Evolutionary conservation across 805 yeast genomes (phyloP).

Genomic region (Candida pini): DNA sequence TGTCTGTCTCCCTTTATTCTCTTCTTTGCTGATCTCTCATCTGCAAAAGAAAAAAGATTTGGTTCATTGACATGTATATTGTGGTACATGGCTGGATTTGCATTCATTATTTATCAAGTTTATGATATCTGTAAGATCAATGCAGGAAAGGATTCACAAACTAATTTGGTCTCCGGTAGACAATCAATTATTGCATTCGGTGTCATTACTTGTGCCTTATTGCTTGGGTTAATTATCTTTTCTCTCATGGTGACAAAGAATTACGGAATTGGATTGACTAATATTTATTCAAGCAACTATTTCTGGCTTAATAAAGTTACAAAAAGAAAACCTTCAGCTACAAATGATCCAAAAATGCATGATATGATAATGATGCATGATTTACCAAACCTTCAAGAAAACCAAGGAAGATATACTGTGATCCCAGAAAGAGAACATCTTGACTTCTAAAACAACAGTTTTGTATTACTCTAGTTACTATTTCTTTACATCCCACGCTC

Average conservation of each 20-base stretch:
- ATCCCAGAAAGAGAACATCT: constrained; percentile 6
- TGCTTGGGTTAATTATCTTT: constrained; percentile 23
- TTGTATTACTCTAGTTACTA: no score
- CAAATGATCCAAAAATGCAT: neutral
- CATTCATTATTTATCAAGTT: constrained; percentile 4
- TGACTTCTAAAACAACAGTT: constrained; percentile 5
- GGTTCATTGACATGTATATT: constrained; percentile 20
- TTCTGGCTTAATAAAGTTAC: neutral
- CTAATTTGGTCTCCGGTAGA: constrained; percentile 33
- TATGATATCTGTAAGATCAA: constrained; percentile 36
- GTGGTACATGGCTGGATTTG: constrained; percentile 30
- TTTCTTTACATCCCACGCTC: no score
- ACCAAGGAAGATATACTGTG: neutral
- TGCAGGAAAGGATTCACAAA: constrained; percentile 30
- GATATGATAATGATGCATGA: neutral
- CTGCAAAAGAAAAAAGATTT: constrained; percentile 26
- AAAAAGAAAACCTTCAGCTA: neutral
- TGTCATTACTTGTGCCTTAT: constrained; percentile 30
- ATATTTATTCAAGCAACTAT: constrained; percentile 8
- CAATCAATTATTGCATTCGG: constrained; percentile 37
- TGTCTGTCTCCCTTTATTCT: constrained; percentile 28
- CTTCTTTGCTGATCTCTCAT: constrained; percentile 32
- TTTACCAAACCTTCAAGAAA: neutral
- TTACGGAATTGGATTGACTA: constrained; percentile 12
- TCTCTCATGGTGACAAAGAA: constrained; percentile 6